A percentile compares a stretch with the other conserved stretches of the same genome.
phyloP scores from a whole-genome alignment of 495 filamentous ascomycete species.

The Aspergillus asperescens region DNA sequence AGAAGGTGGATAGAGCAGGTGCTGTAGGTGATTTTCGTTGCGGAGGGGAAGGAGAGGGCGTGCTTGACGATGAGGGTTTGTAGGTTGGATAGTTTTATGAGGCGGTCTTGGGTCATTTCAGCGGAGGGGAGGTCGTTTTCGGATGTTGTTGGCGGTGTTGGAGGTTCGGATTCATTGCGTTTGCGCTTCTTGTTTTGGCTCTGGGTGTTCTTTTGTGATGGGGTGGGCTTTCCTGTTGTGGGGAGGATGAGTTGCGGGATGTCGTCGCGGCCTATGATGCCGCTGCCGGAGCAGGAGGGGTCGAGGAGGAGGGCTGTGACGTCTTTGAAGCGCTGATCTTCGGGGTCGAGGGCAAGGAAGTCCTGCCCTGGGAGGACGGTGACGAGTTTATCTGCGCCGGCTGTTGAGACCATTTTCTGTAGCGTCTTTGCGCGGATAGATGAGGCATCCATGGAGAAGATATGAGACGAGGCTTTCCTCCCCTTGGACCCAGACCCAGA shows the following conservation, averaged over 20 bases:
- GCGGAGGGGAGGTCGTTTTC: conserved; percentile 35
- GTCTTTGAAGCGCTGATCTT: conserved; percentile 42
- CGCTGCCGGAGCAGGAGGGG: conserved; percentile 90
- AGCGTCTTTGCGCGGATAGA: conserved; percentile 59
- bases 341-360: conserved; percentile 69
- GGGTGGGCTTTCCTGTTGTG: not conserved
- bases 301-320: conserved; percentile 79
- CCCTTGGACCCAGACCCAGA: conserved; percentile 4
- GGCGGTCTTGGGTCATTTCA: conserved; percentile 40
- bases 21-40: conserved; percentile 74
- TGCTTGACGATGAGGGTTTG: conserved; percentile 74
- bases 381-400: conserved; percentile 61
- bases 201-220: conserved; percentile 17
- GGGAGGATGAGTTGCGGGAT: conserved; percentile 54
- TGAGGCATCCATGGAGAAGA: conserved; percentile 43
- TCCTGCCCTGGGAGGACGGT: conserved; percentile 66
- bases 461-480: conserved; percentile 20
- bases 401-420: conserved; percentile 72
- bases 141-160: conserved; percentile 22
- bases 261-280: conserved; percentile 84
- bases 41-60: conserved; percentile 77
- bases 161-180: conserved; percentile 20
- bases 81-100: conserved; percentile 67
- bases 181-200: conserved; percentile 34
- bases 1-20: conserved; percentile 83